phyloP scores from a whole-genome alignment of 768 basidiomycete species.

The Termitomyces sp. region DNA sequence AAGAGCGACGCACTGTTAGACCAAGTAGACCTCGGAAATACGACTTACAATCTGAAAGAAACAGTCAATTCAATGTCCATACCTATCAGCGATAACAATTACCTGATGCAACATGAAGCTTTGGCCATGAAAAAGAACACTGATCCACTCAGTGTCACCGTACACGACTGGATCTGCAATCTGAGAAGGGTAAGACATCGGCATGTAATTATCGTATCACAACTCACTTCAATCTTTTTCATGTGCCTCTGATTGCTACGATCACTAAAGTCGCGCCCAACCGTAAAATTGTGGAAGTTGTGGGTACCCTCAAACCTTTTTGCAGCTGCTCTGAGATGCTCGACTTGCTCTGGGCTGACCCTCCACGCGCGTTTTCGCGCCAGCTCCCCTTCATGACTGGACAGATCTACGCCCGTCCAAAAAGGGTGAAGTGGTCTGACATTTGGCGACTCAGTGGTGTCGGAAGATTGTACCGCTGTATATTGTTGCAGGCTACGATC shows the following conservation, averaged over 20 bases:
- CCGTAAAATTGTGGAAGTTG: conserved; percentile 98
- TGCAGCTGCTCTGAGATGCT: conserved; percentile 48
- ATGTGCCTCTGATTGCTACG: conserved; percentile 81
- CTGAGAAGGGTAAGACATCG: conserved; percentile 26
- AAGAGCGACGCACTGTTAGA: conserved; percentile 12
- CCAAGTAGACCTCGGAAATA: conserved; percentile 8
- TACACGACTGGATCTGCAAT: conserved; percentile 83
- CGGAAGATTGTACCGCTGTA: conserved; percentile 19
- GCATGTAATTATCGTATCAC: background rate
- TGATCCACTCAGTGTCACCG: conserved; percentile 92
- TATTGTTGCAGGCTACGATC: conserved; percentile 35
- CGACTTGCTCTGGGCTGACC: conserved; percentile 45
- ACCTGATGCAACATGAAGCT: conserved; percentile 99
- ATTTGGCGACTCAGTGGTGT: conserved; percentile 6
- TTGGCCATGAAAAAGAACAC: conserved; percentile 90
- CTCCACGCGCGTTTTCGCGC: conserved; percentile 71
- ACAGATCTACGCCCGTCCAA: conserved; percentile 44
- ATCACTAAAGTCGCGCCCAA: conserved; percentile 81
- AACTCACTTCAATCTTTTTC: conserved; percentile 72
- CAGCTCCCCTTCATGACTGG: conserved; percentile 52
- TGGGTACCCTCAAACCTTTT: conserved; percentile 80
- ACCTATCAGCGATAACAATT: conserved; percentile 14
- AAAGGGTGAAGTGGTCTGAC: conserved; percentile 43
- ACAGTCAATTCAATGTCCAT: background rate
- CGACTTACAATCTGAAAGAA: conserved; percentile 39